A percentile compares a stretch with the other conserved stretches of the same genome.
Conservation (phyloP, 805 yeast species). For the Torulaspora gathmanii region DNA sequence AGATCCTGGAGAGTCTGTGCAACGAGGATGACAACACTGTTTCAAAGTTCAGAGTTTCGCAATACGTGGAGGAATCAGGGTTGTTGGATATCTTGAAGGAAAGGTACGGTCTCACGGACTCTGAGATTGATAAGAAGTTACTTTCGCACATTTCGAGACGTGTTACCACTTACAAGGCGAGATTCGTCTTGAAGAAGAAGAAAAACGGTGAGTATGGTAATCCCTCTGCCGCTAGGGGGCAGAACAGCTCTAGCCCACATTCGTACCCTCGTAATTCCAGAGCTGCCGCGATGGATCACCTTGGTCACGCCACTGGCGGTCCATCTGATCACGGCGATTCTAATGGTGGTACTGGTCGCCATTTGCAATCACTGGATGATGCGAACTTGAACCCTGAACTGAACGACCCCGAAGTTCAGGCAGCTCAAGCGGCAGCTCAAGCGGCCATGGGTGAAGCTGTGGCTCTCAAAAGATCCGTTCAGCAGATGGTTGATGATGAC, state of each 20-base stretch:
- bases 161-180: slow-evolving; percentile 36
- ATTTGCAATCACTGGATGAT: slow-evolving; percentile 8
- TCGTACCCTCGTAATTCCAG: slow-evolving; percentile 7
- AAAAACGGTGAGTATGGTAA: slow-evolving; percentile 31
- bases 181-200: slow-evolving; percentile 34
- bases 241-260: neutral
- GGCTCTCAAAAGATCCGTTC: slow-evolving; percentile 19
- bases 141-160: slow-evolving; percentile 32
- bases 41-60: slow-evolving; percentile 33
- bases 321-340: slow-evolving; percentile 3
- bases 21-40: slow-evolving; percentile 31
- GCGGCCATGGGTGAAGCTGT: slow-evolving; percentile 27
- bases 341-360: neutral
- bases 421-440: slow-evolving; percentile 28
- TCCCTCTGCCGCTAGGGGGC: slow-evolving; percentile 6
- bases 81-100: slow-evolving; percentile 30
- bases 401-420: slow-evolving; percentile 17
- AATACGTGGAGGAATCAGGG: slow-evolving; percentile 35
- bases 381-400: slow-evolving; percentile 11
- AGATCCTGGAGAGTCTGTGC: slow-evolving; percentile 31
- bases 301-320: neutral
- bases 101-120: slow-evolving; percentile 30
- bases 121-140: slow-evolving; percentile 32
- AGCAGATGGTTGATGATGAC: slow-evolving; percentile 13
- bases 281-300: slow-evolving; percentile 5